phyloP scores from a whole-genome alignment of 257 asterid species.

The Leptodermis oblonga region DNA sequence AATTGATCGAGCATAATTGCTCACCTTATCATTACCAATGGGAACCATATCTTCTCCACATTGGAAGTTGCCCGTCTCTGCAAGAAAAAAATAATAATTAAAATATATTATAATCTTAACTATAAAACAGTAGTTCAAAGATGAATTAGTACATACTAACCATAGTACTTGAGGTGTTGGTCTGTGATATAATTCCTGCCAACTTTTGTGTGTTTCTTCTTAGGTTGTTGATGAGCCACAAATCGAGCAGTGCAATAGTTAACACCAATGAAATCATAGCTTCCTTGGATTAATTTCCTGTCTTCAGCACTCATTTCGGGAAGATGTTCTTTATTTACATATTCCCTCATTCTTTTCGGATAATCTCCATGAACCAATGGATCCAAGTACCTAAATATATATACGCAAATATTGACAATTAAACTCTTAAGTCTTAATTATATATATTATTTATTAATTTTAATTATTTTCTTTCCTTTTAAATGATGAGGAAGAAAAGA shows the following conservation, averaged over 20 bases:
- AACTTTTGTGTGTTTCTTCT: neutral
- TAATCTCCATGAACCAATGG: neutral
- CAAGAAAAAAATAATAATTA: neutral
- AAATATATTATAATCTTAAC: too few relatives aligned
- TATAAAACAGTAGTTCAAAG: neutral
- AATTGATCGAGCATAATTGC: too few relatives aligned
- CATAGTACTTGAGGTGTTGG: neutral
- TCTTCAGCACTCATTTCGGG: neutral
- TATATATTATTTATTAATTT: too few relatives aligned
- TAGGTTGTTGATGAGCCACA: neutral
- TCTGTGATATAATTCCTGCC: constrained; percentile 3
- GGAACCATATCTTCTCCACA: neutral
- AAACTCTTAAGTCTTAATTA: too few relatives aligned
- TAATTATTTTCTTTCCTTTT: too few relatives aligned
- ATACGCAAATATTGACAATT: too few relatives aligned
- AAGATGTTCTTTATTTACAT: neutral
- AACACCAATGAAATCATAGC: constrained; percentile 8
- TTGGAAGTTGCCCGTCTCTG: neutral
- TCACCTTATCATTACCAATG: neutral
- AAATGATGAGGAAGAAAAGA: too few relatives aligned
- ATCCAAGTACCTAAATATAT: neutral
- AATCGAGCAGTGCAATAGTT: constrained; percentile 10
- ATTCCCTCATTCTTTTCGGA: neutral
- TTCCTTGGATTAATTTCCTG: neutral
- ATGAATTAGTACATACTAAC: neutral